Conservation (phyloP, 768 basidiomycete species). For the Wakefieldia striispora region DNA sequence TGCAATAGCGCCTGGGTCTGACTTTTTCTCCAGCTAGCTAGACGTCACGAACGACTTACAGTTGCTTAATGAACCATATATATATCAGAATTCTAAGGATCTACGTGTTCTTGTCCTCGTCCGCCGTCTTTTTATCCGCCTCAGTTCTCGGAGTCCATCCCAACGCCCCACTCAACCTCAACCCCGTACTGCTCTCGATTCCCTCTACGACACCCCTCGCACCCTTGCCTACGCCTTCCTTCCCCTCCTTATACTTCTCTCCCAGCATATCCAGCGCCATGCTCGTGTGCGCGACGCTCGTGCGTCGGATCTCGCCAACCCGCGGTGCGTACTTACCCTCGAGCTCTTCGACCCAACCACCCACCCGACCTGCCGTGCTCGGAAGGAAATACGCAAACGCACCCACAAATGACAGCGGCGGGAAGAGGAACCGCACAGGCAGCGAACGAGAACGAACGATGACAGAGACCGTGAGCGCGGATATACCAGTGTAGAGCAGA, state of each 20-base stretch:
- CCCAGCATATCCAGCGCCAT: slow-evolving; percentile 60
- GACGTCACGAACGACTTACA: no score
- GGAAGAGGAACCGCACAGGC: slow-evolving; percentile 67
- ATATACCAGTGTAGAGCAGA: slow-evolving; percentile 86
- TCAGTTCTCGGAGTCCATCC: slow-evolving; percentile 36
- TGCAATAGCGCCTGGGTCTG: no score
- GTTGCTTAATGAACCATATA: no score
- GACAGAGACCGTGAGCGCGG: slow-evolving; percentile 86
- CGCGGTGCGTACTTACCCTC: slow-evolving; percentile 72
- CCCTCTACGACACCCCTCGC: slow-evolving; percentile 48
- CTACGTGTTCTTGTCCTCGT: slow-evolving; percentile 17
- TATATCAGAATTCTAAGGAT: not conserved
- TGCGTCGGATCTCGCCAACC: slow-evolving; percentile 64
- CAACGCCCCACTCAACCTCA: slow-evolving; percentile 64
- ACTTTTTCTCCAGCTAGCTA: no score
- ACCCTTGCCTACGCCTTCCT: slow-evolving; percentile 42
- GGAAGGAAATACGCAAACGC: slow-evolving; percentile 87
- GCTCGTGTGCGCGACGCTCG: slow-evolving; percentile 55
- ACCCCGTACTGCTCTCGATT: slow-evolving; percentile 67
- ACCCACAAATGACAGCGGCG: slow-evolving; percentile 67
- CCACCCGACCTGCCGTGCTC: slow-evolving; percentile 69
- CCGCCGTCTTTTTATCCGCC: slow-evolving; percentile 13
- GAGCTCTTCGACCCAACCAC: slow-evolving; percentile 59
- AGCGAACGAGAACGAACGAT: slow-evolving; percentile 75
- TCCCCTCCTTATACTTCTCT: slow-evolving; percentile 48